phyloP scores from a whole-genome alignment of 2,329 filamentous ascomycete genomes.

The Torrubiellomyces zombiae region DNA sequence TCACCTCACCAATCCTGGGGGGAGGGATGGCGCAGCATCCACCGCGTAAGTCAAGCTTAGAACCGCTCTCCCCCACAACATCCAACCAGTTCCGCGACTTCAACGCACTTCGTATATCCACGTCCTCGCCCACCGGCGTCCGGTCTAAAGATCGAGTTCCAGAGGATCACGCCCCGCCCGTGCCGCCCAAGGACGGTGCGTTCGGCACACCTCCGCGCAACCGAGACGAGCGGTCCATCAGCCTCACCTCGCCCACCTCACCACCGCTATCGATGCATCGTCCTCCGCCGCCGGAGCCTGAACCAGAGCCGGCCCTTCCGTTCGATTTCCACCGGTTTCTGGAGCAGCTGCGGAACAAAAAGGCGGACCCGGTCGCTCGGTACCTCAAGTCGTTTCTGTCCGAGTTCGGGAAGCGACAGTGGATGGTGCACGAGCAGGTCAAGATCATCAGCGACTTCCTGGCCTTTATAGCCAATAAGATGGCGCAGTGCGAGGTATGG shows the following conservation, averaged over 20 bases:
- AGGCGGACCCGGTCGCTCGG: conserved; percentile 92
- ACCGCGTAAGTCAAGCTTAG: conserved; percentile 72
- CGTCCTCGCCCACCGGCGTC: conserved; percentile 20
- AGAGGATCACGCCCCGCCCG: conserved; percentile 36
- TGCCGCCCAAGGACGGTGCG: conserved; percentile 43
- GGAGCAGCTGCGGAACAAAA: conserved; percentile 87
- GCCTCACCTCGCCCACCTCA: conserved; percentile 22
- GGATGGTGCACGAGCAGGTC: conserved; percentile 99
- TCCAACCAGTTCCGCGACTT: conserved; percentile 31
- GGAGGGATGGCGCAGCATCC: conserved; percentile 53
- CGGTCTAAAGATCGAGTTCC: conserved; percentile 19
- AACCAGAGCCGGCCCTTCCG: conserved; percentile 68
- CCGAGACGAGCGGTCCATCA: conserved; percentile 18
- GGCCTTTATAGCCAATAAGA: conserved; percentile 94
- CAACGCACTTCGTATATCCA: conserved; percentile 23
- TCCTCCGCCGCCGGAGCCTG: conserved; percentile 54
- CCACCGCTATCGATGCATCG: conserved; percentile 36
- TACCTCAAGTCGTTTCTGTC: conserved; percentile 87
- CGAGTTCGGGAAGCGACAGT: conserved; percentile 94
- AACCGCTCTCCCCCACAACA: conserved; percentile 42
- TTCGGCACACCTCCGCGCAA: conserved; percentile 19
- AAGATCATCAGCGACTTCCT: conserved; percentile 97
- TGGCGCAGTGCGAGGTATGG: conserved; percentile 96
- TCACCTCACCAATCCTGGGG: conserved; percentile 65
- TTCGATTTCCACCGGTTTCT: conserved; percentile 97